Conservation (phyloP, 176 grass and related monocot genomes). For the Musa troglodytarum region DNA sequence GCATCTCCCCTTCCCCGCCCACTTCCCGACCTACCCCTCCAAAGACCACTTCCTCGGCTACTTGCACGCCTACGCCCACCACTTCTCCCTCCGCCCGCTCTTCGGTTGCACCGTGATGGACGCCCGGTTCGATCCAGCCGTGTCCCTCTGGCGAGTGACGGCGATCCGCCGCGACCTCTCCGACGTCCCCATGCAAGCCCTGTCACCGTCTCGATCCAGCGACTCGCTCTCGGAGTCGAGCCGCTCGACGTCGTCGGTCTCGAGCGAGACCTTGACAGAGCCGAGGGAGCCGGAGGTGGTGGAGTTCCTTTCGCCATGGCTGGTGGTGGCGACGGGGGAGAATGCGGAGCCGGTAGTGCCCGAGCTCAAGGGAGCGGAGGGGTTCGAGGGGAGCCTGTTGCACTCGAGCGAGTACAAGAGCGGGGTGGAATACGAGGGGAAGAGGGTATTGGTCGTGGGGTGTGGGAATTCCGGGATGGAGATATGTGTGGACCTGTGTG, state of each 20-base stretch:
- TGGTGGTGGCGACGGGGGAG: slow-evolving; percentile 90
- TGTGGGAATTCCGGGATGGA: slow-evolving; percentile 99
- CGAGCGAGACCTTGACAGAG: background rate
- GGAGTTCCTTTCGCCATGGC: slow-evolving; percentile 64
- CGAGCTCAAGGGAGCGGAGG: slow-evolving; percentile 56
- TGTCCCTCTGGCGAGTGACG: slow-evolving; percentile 50
- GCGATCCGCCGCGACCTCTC: background rate
- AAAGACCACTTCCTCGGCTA: slow-evolving; percentile 76
- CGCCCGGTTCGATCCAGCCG: slow-evolving; percentile 34
- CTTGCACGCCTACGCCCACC: slow-evolving; percentile 57
- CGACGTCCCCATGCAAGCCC: background rate
- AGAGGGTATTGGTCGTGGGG: slow-evolving; percentile 68
- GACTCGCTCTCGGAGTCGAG: background rate
- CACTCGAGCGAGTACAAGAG: slow-evolving; percentile 84
- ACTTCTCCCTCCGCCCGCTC: slow-evolving; percentile 52
- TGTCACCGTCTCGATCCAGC: background rate
- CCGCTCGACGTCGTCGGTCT: background rate
- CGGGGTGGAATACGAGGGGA: slow-evolving; percentile 56
- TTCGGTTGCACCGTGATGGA: slow-evolving; percentile 48
- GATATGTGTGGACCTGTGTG: slow-evolving; percentile 80
- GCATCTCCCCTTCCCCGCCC: slow-evolving; percentile 48
- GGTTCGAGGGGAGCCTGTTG: slow-evolving; percentile 50
- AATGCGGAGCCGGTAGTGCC: slow-evolving; percentile 76
- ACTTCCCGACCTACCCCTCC: slow-evolving; percentile 69
- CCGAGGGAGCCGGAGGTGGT: background rate